Conservation (phyloP, 495 filamentous ascomycete species). For the Glonium stellatum region DNA sequence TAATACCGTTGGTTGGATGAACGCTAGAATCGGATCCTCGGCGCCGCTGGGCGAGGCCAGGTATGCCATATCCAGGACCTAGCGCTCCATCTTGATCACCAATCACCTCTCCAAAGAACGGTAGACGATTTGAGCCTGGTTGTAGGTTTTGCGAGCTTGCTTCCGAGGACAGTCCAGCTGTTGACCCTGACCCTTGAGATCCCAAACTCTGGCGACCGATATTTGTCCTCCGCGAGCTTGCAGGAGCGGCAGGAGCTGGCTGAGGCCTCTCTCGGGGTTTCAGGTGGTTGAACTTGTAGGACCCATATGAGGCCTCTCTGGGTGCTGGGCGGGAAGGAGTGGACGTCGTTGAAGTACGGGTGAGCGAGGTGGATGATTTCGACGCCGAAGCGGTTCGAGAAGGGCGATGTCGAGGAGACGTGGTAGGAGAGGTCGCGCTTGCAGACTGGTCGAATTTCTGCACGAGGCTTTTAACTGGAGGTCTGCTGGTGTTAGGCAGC, state of each 20-base stretch:
- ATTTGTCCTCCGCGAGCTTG: constrained; percentile 10
- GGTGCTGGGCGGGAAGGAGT: constrained; percentile 19
- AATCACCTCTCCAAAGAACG: constrained; percentile 28
- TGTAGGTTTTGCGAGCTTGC: constrained; percentile 5
- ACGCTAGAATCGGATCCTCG: constrained; percentile 7
- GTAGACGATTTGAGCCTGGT: constrained; percentile 9
- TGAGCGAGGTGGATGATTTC: constrained; percentile 6
- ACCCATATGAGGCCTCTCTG: constrained; percentile 21
- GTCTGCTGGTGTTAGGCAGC: constrained; percentile 14
- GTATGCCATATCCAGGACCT: constrained; percentile 25
- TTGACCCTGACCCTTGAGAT: constrained; percentile 8
- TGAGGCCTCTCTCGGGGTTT: constrained; percentile 27
- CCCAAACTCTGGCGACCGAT: constrained; percentile 2
- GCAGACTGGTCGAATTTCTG: constrained; percentile 22
- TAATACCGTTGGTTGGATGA: neutral
- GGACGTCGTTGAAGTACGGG: constrained; percentile 4
- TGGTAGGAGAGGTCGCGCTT: constrained; percentile 5
- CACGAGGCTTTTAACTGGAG: constrained; percentile 20
- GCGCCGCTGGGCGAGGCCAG: neutral
- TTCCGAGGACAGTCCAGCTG: constrained; percentile 10
- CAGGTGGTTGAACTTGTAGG: constrained; percentile 26
- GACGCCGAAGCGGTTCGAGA: constrained; percentile 8
- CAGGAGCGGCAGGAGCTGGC: constrained; percentile 19
- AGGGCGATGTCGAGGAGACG: constrained; percentile 12
- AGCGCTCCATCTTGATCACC: constrained; percentile 15